Evolutionary conservation across 305 asterid genomes (phyloP), one percentile per base, ranked within the genome.

Genomic region (Fraxinus sp.): DNA sequence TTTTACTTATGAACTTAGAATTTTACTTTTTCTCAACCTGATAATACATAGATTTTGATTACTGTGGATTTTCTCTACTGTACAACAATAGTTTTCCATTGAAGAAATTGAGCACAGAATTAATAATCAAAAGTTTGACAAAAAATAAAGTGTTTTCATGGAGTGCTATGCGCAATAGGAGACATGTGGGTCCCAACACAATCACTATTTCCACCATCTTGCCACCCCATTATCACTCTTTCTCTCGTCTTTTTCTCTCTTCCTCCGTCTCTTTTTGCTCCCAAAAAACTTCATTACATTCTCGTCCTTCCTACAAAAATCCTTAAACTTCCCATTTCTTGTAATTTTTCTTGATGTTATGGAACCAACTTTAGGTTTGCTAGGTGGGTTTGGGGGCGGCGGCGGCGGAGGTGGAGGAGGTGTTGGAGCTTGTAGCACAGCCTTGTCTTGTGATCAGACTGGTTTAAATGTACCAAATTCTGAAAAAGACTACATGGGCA

Each of bases 161-260:
- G 83, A 82, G 82, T 83, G 90, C 81, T 84, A 81, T 77, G 85
- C 81, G 91, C 93, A 90, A 87, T 89, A 83, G 86, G 78, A 84
- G 90, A 91, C 95, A 91, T 52, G 22, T 84, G 90, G 95, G 91
- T 36, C 91, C 92, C 92, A 72, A 9, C 79, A 78, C 82, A 85
- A 90, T 90, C 78, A 90, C 90, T 81, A 78, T 71, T 85, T 90
- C 95, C 94, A 89, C 91, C 91, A 86, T 74, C 77, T 46, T 74
- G 52, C 59, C 83, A 18, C 39, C 80, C 41, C 84, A 81, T 84
- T 81, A 84, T 79, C 84, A 55, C 85, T 1, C 33, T 36, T 24
- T 68, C 84, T 62, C 79, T n/a, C 26, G 64, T 9, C 86, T 80
- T 74, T 37, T 62, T 30, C 81, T 49, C 72, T 18, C 77, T 74